These are phyloP conservation scores for Trypanosoma melophagium DNA, from an alignment of 208 protist species.

Conservation along the genomic window DNA sequence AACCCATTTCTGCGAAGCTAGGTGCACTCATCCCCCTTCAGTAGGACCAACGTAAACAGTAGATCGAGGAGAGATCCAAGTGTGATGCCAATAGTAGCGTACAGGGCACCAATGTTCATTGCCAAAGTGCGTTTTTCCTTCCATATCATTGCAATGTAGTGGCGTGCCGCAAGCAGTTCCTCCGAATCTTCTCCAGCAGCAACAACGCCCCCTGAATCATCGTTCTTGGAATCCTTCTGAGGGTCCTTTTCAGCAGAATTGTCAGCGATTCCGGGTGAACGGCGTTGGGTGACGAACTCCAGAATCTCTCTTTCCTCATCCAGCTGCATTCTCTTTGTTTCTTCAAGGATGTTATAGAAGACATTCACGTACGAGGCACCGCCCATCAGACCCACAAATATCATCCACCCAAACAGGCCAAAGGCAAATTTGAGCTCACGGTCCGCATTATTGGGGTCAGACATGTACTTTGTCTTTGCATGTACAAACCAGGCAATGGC, in stretches of 20 bases:
- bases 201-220: too few relatives aligned
- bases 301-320: conserved; percentile 28
- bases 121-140: conserved; percentile 70
- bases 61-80: conserved; percentile 63
- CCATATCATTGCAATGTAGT: conserved; percentile 35
- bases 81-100: conserved; percentile 79
- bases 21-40: conserved; percentile 19
- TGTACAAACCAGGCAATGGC: conserved; percentile 86
- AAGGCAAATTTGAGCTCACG: conserved; percentile 60
- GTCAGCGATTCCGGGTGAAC: not conserved
- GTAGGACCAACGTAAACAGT: conserved; percentile 73
- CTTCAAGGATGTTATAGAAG: conserved; percentile 85
- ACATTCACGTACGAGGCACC: conserved; percentile 92
- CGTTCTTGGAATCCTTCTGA: too few relatives aligned
- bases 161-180: conserved; percentile 30
- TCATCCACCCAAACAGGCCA: conserved; percentile 81
- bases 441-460: conserved; percentile 28
- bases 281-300: not conserved
- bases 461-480: conserved; percentile 68
- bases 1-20: too few relatives aligned
- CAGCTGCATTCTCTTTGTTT: conserved; percentile 33
- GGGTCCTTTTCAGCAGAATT: too few relatives aligned
- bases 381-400: conserved; percentile 89
- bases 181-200: conserved; percentile 9
- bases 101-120: conserved; percentile 83